phyloP scores from a whole-genome alignment of 441 rosid species.

The Pelargonium australe region DNA sequence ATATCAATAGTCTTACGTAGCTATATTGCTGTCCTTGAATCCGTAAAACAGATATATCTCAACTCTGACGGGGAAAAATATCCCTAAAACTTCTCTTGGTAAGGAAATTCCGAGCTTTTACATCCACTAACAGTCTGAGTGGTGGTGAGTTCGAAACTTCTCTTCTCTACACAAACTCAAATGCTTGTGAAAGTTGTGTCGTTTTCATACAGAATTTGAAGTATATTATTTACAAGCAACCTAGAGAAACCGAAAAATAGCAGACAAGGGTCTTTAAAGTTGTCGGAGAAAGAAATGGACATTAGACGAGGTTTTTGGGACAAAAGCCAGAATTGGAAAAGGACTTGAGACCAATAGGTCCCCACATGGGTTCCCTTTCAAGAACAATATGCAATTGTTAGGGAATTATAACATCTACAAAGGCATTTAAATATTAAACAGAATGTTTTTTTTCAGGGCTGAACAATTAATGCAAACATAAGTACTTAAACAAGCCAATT shows the following conservation, averaged over 20 bases:
- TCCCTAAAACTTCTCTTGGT: constrained; percentile 22
- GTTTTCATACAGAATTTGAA: constrained; percentile 26
- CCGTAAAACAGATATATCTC: constrained; percentile 11
- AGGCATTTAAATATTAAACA: constrained; percentile 37
- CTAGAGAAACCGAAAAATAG: constrained; percentile 28
- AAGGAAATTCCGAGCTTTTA: constrained; percentile 35
- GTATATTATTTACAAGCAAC: constrained; percentile 28
- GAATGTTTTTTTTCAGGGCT: constrained; percentile 30
- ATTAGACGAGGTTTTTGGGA: constrained; percentile 51
- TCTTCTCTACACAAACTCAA: constrained; percentile 21
- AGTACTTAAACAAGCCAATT: constrained; percentile 12
- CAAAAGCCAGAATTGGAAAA: constrained; percentile 57
- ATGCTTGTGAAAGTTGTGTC: constrained; percentile 35
- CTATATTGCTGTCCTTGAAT: constrained; percentile 23
- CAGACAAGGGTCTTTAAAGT: constrained; percentile 56
- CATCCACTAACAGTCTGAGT: constrained; percentile 42
- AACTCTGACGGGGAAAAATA: constrained; percentile 16
- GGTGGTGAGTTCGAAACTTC: constrained; percentile 36
- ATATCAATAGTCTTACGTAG: constrained; percentile 14
- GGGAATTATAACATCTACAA: constrained; percentile 24
- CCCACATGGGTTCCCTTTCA: constrained; percentile 26
- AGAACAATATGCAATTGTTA: constrained; percentile 26
- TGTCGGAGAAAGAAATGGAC: constrained; percentile 74
- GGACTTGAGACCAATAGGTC: constrained; percentile 52
- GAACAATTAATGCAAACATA: constrained; percentile 15